phyloP scores from a whole-genome alignment of 2,329 filamentous ascomycete genomes.

The Botrytis galanthina region DNA sequence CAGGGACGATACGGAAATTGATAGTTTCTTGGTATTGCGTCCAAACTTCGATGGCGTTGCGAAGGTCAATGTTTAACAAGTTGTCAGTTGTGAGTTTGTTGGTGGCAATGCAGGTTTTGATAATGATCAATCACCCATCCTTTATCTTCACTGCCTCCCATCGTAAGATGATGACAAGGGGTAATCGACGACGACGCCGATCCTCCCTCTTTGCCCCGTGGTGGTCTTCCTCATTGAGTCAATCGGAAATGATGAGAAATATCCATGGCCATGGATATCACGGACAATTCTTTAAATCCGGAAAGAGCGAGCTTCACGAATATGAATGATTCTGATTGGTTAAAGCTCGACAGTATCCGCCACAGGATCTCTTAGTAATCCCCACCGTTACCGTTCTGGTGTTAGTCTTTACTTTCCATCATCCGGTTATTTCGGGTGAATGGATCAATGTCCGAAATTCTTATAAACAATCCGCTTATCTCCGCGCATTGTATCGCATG shows the following conservation, averaged over 20 bases:
- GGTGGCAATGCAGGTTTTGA: background rate
- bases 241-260: background rate
- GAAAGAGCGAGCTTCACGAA: background rate
- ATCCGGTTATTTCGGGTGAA: background rate
- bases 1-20: background rate
- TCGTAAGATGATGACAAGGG: background rate
- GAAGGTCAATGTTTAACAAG: background rate
- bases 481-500: background rate
- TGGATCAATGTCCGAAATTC: constrained; percentile 5
- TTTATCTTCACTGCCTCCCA: background rate
- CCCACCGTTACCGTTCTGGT: background rate
- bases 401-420: background rate
- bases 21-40: background rate
- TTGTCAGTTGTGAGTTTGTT: background rate
- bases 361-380: background rate
- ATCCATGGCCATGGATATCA: background rate
- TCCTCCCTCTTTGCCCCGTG: background rate
- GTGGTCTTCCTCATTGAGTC: background rate
- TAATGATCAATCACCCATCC: background rate
- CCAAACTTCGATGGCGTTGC: background rate
- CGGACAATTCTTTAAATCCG: constrained; percentile 8
- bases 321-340: background rate
- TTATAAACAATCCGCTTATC: constrained; percentile 7
- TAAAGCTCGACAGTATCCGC: background rate
- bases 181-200: background rate